phyloP scores from a whole-genome alignment of 179 eudicot genomes.

The Actinidia polygama region DNA sequence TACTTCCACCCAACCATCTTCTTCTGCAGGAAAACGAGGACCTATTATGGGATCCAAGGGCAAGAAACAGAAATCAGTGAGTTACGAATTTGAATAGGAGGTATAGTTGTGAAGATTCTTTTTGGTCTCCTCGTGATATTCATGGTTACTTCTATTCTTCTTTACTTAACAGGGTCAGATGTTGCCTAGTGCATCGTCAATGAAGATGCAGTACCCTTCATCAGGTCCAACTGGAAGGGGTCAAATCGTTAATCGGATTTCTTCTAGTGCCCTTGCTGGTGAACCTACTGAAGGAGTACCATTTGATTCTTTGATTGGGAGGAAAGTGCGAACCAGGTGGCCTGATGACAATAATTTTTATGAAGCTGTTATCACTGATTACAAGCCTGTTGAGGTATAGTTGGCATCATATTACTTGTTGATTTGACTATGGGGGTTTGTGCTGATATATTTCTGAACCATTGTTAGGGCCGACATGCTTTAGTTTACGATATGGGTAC shows the following conservation, averaged over 20 bases:
- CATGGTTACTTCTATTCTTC: neutral
- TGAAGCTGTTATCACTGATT: constrained; percentile 69
- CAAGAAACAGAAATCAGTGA: constrained; percentile 61
- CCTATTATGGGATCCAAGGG: constrained; percentile 47
- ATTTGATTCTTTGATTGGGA: constrained; percentile 56
- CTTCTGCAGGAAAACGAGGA: constrained; percentile 59
- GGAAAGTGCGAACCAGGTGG: constrained; percentile 80
- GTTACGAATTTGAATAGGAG: constrained; percentile 19
- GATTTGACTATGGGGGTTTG: constrained; percentile 4
- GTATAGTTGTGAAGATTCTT: neutral
- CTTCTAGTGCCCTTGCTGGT: constrained; percentile 39
- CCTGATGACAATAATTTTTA: constrained; percentile 82
- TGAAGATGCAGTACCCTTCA: constrained; percentile 47
- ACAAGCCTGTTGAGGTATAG: constrained; percentile 53
- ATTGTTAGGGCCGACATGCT: constrained; percentile 69
- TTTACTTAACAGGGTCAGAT: constrained; percentile 32
- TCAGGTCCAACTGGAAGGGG: constrained; percentile 58
- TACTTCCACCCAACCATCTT: constrained; percentile 56
- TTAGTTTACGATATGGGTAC: constrained; percentile 70
- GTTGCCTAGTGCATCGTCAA: constrained; percentile 42
- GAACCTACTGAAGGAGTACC: constrained; percentile 45
- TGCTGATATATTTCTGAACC: constrained; percentile 19
- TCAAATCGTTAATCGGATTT: constrained; percentile 43
- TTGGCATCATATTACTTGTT: constrained; percentile 1
- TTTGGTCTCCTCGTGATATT: constrained; percentile 12